phyloP scores from a whole-genome alignment of 2,329 filamentous ascomycete species.

The Botrytis paeoniae region DNA sequence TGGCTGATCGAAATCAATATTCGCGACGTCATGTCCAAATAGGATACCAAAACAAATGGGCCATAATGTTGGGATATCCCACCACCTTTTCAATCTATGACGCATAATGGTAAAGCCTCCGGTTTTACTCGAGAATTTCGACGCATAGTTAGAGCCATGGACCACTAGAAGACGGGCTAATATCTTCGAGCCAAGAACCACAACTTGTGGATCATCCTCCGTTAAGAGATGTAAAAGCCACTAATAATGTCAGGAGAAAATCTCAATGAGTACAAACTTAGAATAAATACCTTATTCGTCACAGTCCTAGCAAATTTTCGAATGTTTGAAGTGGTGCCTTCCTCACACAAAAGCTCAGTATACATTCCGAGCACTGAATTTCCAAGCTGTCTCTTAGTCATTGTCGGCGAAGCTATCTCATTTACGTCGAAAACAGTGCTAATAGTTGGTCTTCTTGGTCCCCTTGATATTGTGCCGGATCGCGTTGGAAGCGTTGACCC shows the following conservation, averaged over 20 bases:
- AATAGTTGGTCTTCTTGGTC: conserved; percentile 34
- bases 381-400: conserved; percentile 69
- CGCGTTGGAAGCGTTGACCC: conserved; percentile 43
- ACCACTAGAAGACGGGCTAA: conserved; percentile 78
- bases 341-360: conserved; percentile 72
- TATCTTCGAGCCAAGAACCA: conserved; percentile 78
- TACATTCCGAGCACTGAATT: conserved; percentile 75
- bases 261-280: background rate
- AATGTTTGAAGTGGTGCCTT: conserved; percentile 64
- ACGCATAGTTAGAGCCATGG: conserved; percentile 76
- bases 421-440: conserved; percentile 33
- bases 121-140: conserved; percentile 85
- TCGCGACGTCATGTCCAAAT: conserved; percentile 77
- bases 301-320: conserved; percentile 91
- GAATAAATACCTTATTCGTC: conserved; percentile 74
- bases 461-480: conserved; percentile 37
- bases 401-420: conserved; percentile 40
- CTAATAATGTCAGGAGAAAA: conserved; percentile 46
- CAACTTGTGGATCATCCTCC: conserved; percentile 79
- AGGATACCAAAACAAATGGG: conserved; percentile 83
- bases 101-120: conserved; percentile 87
- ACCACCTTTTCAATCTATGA: conserved; percentile 78
- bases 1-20: conserved; percentile 67
- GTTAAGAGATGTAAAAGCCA: conserved; percentile 91
- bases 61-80: conserved; percentile 83